A percentile compares a stretch with the other conserved stretches of the same genome.
Evolutionary conservation across 495 filamentous ascomycete species (phyloP).

Genomic region (Mytilinidion resinicola): DNA sequence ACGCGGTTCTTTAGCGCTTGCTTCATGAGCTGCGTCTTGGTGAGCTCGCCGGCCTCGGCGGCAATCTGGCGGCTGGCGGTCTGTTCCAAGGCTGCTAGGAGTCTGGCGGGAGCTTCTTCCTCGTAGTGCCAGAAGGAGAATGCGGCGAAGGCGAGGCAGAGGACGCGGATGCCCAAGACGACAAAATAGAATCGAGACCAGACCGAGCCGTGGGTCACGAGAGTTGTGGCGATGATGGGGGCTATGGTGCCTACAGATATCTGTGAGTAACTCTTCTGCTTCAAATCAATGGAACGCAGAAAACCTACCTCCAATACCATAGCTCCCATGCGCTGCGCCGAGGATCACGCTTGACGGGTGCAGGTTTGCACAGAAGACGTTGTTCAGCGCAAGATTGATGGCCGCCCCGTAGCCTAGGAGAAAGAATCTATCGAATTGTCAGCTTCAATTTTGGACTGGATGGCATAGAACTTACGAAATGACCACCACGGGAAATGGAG

Average conservation of each 20-base stretch:
- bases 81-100: constrained; percentile 37
- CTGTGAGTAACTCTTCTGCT: not conserved
- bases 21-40: constrained; percentile 36
- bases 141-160: constrained; percentile 44
- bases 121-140: constrained; percentile 59
- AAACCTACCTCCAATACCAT: constrained; percentile 59
- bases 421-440: constrained; percentile 36
- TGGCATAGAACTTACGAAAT: constrained; percentile 32
- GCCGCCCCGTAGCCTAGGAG: constrained; percentile 62
- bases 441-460: constrained; percentile 32
- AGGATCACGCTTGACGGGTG: constrained; percentile 56
- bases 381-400: constrained; percentile 61
- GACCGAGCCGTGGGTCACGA: constrained; percentile 45
- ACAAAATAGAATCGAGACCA: constrained; percentile 62
- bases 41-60: constrained; percentile 11
- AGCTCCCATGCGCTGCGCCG: constrained; percentile 59
- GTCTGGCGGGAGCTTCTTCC: constrained; percentile 38
- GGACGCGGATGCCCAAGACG: constrained; percentile 43
- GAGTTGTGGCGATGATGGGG: constrained; percentile 63
- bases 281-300: not conserved
- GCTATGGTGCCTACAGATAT: constrained; percentile 45
- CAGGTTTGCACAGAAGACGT: constrained; percentile 68
- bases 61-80: constrained; percentile 30
- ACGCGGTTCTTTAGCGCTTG: constrained; percentile 50
- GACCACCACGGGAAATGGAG: constrained; percentile 64